Evolutionary conservation across 192 early-diverging fungal genomes (phyloP), one percentile per base, ranked within the genome.

Genomic region (Rhizoclosmatium globosum): DNA sequence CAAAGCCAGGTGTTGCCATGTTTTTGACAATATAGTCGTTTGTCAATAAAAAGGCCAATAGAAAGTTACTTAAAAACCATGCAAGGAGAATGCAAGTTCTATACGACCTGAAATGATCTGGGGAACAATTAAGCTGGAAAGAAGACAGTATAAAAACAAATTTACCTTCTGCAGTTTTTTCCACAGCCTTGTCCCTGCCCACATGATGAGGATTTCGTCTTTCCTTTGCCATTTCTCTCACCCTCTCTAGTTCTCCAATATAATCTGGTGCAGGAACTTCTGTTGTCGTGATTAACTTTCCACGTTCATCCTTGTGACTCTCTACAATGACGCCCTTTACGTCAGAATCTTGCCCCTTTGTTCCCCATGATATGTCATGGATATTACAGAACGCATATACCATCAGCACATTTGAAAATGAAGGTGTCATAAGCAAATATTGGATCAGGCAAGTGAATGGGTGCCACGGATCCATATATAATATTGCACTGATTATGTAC

Each of bases 371-470:
- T 58, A 97, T 69, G 74, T 89, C 88, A 57, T 89, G 88, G 56
- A 88, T 76, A 77, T 89, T 89, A 31, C 3, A 84, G 47, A 50
- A 58, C 2, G 96, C 94, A 67, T 96, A 97, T 21, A 97, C 92
- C 91, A 92, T 95, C 60, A 98, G 85, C 80, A 98, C 96, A 87
- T 97, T 98, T 77, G 94, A 87, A 68, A 94, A 98, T 45, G 92
- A 90, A 44, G 96, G 96, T 79, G 95, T 83, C 74, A 96, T 90
- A 77, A 95, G 83, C 83, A 94, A 85, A 88, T 98, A 98, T 85
- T 97, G 60, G 15, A 88, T 9, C 76, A 87, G 82, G 66, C 79
- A 86, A 9, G 82, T 87, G 47, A 87, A 13, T 23, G 74, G 46
- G 70, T 89, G 88, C 85, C 85, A 89, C 9, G 85, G 82, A 71